A percentile compares a stretch with the other conserved stretches of the same genome.
phyloP scores from a whole-genome alignment of 768 basidiomycete species.

The Suillus occidentalis region DNA sequence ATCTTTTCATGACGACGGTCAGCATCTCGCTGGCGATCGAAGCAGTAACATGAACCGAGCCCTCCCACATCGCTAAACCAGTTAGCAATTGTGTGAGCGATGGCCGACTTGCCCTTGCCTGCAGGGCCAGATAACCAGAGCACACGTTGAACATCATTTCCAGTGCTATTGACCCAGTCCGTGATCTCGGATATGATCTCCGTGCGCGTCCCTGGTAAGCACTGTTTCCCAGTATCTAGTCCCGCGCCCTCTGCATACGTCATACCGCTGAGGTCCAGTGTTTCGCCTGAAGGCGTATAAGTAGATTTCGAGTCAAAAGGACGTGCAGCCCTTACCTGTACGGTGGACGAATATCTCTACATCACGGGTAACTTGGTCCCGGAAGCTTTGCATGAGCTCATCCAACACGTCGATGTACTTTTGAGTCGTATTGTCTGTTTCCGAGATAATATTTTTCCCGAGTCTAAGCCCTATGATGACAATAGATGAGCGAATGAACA shows the following conservation, averaged over 20 bases:
- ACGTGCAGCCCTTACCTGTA: not conserved
- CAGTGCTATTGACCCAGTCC: constrained; percentile 20
- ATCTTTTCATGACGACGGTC: constrained; percentile 10
- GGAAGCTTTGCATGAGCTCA: not conserved
- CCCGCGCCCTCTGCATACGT: not conserved
- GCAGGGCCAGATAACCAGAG: not conserved
- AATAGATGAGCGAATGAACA: not conserved
- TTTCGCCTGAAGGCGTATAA: not conserved
- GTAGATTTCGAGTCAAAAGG: not conserved
- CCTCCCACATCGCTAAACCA: not conserved
- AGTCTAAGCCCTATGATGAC: not conserved
- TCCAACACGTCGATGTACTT: not conserved
- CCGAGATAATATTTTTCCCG: not conserved
- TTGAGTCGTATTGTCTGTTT: not conserved
- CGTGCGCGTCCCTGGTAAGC: constrained; percentile 21
- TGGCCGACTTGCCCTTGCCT: not conserved
- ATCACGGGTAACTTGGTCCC: not conserved
- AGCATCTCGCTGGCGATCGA: constrained; percentile 3
- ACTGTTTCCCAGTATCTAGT: constrained; percentile 4
- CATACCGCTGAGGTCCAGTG: not conserved
- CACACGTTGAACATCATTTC: not conserved
- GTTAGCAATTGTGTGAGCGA: constrained; percentile 18
- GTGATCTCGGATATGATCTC: constrained; percentile 25
- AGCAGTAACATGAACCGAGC: constrained; percentile 7
- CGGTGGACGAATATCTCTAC: not conserved